phyloP scores from a whole-genome alignment of 768 basidiomycete species.

The Pholiota molesta region DNA sequence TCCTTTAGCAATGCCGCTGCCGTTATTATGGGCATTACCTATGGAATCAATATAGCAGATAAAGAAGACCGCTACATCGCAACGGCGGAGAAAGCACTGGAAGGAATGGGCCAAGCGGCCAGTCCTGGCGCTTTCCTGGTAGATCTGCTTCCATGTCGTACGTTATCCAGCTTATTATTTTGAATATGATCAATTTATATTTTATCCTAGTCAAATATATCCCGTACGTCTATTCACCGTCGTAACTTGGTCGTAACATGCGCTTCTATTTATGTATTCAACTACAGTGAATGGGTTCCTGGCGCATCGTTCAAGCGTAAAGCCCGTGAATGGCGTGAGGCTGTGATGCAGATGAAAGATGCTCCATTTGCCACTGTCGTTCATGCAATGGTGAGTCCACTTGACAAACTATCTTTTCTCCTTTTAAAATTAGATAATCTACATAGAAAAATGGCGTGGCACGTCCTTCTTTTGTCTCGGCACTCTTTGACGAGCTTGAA shows the following conservation, averaged over 20 bases:
- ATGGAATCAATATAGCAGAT: slow-evolving; percentile 49
- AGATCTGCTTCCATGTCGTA: slow-evolving; percentile 28
- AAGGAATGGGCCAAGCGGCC: slow-evolving; percentile 51
- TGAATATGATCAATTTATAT: slow-evolving; percentile 3
- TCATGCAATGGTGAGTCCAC: slow-evolving; percentile 37
- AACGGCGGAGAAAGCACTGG: slow-evolving; percentile 54
- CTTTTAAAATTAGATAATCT: neutral
- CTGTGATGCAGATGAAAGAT: slow-evolving; percentile 52
- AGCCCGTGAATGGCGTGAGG: slow-evolving; percentile 51
- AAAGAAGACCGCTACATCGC: slow-evolving; percentile 49
- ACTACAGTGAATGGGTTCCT: slow-evolving; percentile 47
- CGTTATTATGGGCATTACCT: slow-evolving; percentile 55
- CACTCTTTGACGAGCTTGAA: slow-evolving; percentile 22
- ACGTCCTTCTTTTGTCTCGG: slow-evolving; percentile 31
- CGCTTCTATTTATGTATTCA: neutral
- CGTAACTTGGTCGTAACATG: neutral
- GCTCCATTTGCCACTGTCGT: slow-evolving; percentile 41
- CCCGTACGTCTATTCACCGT: slow-evolving; percentile 32
- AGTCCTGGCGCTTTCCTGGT: slow-evolving; percentile 58
- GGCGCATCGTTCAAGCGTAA: slow-evolving; percentile 53
- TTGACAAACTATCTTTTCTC: neutral
- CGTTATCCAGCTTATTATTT: slow-evolving; percentile 30
- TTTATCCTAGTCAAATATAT: slow-evolving; percentile 48
- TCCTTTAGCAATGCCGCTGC: slow-evolving; percentile 47
- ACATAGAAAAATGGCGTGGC: slow-evolving; percentile 36